Evolutionary conservation across 2,329 filamentous ascomycete genomes (phyloP).

Genomic region (Fusarium sp.): DNA sequence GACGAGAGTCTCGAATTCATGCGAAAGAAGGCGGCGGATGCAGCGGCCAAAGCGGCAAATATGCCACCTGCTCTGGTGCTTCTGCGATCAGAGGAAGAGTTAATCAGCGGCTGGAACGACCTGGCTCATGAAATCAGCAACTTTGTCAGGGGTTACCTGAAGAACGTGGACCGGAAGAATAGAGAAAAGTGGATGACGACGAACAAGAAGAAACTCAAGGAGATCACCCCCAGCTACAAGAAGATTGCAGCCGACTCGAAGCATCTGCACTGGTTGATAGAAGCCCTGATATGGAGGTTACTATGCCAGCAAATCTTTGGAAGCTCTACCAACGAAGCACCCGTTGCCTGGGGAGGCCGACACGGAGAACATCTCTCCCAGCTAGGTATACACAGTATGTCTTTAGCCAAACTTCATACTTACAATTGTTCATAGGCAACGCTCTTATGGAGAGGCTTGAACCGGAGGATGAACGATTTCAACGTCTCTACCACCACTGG

Average conservation of each 20-base stretch:
- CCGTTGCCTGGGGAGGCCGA: not conserved
- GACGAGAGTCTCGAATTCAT: not conserved
- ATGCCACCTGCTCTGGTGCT: not conserved
- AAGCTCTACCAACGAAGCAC: not conserved
- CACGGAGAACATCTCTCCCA: not conserved
- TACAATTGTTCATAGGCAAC: not conserved
- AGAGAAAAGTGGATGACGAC: not conserved
- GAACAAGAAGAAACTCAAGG: not conserved
- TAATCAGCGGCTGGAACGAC: not conserved
- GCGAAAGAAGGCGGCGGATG: not conserved
- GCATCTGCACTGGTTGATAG: not conserved
- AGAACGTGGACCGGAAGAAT: not conserved
- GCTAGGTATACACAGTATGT: not conserved
- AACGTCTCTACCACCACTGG: slow-evolving; percentile 1
- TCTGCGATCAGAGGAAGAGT: not conserved
- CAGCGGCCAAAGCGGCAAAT: not conserved
- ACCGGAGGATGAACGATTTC: not conserved
- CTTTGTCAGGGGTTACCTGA: not conserved
- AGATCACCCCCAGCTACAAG: not conserved
- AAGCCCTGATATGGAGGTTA: not conserved
- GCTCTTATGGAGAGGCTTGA: not conserved
- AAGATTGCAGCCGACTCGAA: not conserved
- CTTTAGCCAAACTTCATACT: not conserved
- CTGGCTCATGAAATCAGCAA: not conserved
- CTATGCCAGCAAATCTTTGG: not conserved